Evolutionary conservation across 2,329 filamentous ascomycete genomes (phyloP).

Genomic region (Curvularia verruculosa): DNA sequence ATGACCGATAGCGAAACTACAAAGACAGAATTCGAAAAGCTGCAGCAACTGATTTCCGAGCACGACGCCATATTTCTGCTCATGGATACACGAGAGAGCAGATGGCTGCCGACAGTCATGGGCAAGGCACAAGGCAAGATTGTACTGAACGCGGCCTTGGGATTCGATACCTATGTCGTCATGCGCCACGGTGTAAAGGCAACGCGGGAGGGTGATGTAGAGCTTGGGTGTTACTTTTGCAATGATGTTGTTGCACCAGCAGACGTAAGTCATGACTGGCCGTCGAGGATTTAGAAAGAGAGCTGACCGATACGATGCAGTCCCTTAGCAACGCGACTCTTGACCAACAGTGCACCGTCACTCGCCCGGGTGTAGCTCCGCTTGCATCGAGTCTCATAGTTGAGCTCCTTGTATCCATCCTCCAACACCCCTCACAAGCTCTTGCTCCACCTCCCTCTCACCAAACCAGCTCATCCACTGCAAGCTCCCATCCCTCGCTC

Average conservation of each 20-base stretch:
- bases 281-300: too few relatives aligned
- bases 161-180: conserved; percentile 95
- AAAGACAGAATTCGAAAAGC: conserved; percentile 73
- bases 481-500: conserved; percentile 32
- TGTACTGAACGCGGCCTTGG: conserved; percentile 93
- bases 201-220: conserved; percentile 58
- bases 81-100: conserved; percentile 92
- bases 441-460: conserved; percentile 27
- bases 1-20: conserved; percentile 74
- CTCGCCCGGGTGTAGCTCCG: conserved; percentile 86
- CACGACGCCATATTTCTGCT: conserved; percentile 96
- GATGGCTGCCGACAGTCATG: conserved; percentile 96
- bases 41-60: conserved; percentile 75
- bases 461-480: conserved; percentile 7
- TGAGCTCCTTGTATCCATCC: conserved; percentile 82
- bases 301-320: conserved; percentile 52
- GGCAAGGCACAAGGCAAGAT: conserved; percentile 92
- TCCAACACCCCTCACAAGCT: conserved; percentile 67
- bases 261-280: conserved; percentile 68
- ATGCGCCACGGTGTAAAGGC: conserved; percentile 86
- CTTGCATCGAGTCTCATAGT: conserved; percentile 92
- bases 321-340: conserved; percentile 93
- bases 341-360: conserved; percentile 98
- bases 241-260: conserved; percentile 95
- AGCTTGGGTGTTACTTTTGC: conserved; percentile 96